These are phyloP conservation scores for Talaromyces verruculosus DNA, from an alignment of 2,329 filamentous ascomycete genomes.

Conservation along the genomic window DNA sequence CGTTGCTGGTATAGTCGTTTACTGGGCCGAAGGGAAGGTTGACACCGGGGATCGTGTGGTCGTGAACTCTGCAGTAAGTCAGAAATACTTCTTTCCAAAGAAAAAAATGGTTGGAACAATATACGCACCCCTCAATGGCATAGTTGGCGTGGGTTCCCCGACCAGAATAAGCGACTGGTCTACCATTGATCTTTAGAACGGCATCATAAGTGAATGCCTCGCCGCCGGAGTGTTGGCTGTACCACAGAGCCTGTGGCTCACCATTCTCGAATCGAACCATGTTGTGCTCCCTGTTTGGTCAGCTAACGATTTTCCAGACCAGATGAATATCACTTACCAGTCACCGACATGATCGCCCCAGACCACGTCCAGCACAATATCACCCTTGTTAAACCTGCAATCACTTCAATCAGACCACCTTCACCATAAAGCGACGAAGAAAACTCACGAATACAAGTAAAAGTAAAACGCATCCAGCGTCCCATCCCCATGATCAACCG, in stretches of 20 bases:
- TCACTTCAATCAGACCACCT: not conserved
- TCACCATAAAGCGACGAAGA: not conserved
- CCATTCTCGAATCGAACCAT: constrained; percentile 65
- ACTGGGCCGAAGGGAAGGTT: constrained; percentile 57
- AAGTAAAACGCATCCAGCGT: constrained; percentile 63
- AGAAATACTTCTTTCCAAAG: not conserved
- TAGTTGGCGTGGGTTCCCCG: constrained; percentile 67
- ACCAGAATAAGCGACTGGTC: constrained; percentile 59
- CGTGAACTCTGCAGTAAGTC: constrained; percentile 46
- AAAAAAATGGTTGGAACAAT: not conserved
- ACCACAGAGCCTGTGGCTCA: constrained; percentile 59
- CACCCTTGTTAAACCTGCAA: constrained; percentile 54
- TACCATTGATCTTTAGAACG: constrained; percentile 53
- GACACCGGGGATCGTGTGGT: constrained; percentile 62
- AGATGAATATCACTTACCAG: constrained; percentile 44
- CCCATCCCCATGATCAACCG: constrained; percentile 56
- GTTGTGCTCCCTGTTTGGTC: constrained; percentile 57
- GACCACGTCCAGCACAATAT: constrained; percentile 50
- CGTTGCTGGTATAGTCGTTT: constrained; percentile 56
- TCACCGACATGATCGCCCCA: constrained; percentile 64
- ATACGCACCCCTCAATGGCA: constrained; percentile 51
- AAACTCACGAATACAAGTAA: constrained; percentile 57
- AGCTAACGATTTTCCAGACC: not conserved
- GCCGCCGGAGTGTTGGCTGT: constrained; percentile 62
- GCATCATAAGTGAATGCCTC: constrained; percentile 62